phyloP scores from a whole-genome alignment of 768 basidiomycete species.

The Porphyrellus cyaneotinctus region DNA sequence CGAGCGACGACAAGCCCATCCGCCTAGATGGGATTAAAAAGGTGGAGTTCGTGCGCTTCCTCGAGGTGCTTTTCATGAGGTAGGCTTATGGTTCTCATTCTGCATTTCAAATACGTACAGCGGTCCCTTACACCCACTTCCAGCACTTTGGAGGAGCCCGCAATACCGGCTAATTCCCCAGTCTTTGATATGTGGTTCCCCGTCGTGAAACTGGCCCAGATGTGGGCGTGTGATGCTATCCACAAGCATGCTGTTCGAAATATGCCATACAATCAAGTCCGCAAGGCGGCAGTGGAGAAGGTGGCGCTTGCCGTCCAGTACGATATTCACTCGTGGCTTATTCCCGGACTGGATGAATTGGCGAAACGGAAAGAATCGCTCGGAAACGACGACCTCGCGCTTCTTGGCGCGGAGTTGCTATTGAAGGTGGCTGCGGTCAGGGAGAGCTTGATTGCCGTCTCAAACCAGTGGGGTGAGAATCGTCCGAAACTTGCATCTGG shows the following conservation, averaged over 20 bases:
- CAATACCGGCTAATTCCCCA: neutral
- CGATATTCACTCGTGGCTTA: slow-evolving; percentile 33
- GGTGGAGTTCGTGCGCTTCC: slow-evolving; percentile 25
- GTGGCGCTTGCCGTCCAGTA: slow-evolving; percentile 30
- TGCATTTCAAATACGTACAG: neutral
- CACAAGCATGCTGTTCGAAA: slow-evolving; percentile 28
- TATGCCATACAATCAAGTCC: slow-evolving; percentile 18
- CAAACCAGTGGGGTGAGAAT: no score
- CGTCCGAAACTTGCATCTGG: neutral
- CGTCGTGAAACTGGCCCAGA: slow-evolving; percentile 36
- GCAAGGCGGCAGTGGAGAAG: slow-evolving; percentile 21
- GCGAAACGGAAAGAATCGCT: slow-evolving; percentile 18
- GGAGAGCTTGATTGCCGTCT: slow-evolving; percentile 9
- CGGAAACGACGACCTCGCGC: slow-evolving; percentile 8
- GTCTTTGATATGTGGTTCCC: slow-evolving; percentile 34
- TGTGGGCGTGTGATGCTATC: slow-evolving; percentile 35
- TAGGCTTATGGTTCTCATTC: neutral
- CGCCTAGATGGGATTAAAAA: slow-evolving; percentile 19
- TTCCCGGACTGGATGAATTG: slow-evolving; percentile 25
- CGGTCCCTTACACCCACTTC: neutral
- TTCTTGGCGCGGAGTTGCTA: slow-evolving; percentile 14
- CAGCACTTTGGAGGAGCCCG: slow-evolving; percentile 1
- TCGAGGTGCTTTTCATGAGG: slow-evolving; percentile 21
- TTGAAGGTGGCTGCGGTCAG: slow-evolving; percentile 22
- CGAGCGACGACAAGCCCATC: slow-evolving; percentile 21